Conservation (phyloP, 768 basidiomycete species). For the Mycena chlorophos region DNA sequence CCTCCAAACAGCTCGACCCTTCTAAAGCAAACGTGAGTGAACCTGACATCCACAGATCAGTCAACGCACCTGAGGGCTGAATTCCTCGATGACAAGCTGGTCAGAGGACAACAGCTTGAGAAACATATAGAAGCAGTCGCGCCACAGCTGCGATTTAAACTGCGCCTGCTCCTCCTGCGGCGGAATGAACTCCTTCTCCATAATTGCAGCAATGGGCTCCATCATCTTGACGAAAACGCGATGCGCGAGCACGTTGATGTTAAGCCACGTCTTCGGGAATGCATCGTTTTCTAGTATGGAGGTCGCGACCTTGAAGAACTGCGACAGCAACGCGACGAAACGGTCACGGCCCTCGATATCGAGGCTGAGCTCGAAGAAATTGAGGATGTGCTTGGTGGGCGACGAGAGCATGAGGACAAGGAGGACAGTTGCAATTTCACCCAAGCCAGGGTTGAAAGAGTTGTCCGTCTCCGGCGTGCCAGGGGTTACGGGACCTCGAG, state of each 20-base stretch:
- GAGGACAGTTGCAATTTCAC: conserved; percentile 85
- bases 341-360: conserved; percentile 90
- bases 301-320: conserved; percentile 77
- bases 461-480: conserved; percentile 47
- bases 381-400: conserved; percentile 71
- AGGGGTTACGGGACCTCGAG: conserved; percentile 42
- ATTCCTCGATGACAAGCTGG: conserved; percentile 91
- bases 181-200: conserved; percentile 83
- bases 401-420: conserved; percentile 80
- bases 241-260: conserved; percentile 85
- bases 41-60: background rate
- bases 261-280: conserved; percentile 89
- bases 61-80: conserved; percentile 77
- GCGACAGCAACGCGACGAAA: conserved; percentile 65
- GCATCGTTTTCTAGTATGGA: conserved; percentile 87
- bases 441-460: conserved; percentile 72
- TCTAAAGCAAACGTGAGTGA: conserved; percentile 45
- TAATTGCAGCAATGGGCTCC: conserved; percentile 75
- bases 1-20: conserved; percentile 93
- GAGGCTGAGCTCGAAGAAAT: conserved; percentile 75
- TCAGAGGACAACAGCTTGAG: conserved; percentile 86
- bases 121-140: conserved; percentile 75
- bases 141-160: conserved; percentile 82
- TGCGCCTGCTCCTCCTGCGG: conserved; percentile 55
- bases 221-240: conserved; percentile 86